A percentile compares a stretch with the other conserved stretches of the same genome.
Evolutionary conservation across 2,329 filamentous ascomycete species (phyloP).

Genomic region (Drechslera avenae): DNA sequence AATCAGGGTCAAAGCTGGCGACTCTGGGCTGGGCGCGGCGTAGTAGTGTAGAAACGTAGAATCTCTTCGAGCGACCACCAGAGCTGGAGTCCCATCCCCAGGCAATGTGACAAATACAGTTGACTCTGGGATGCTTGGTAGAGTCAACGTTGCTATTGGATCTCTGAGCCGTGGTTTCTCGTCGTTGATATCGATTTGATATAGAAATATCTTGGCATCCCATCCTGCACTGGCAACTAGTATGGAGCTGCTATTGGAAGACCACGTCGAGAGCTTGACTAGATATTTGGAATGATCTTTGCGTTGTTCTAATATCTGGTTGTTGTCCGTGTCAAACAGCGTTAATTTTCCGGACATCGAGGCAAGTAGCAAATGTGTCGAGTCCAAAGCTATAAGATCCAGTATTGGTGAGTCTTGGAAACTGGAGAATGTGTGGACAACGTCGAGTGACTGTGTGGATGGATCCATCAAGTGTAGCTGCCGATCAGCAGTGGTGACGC

Average conservation of each 20-base stretch:
- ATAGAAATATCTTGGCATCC: constrained; percentile 63
- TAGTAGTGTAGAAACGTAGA: constrained; percentile 66
- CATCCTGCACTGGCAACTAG: constrained; percentile 64
- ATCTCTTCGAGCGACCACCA: constrained; percentile 62
- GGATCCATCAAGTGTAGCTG: constrained; percentile 55
- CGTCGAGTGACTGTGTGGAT: constrained; percentile 34
- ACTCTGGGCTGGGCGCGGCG: constrained; percentile 32
- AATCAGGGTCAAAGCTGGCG: constrained; percentile 44
- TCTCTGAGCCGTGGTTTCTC: constrained; percentile 40
- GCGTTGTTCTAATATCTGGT: constrained; percentile 53
- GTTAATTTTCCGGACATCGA: constrained; percentile 65
- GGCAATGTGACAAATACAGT: constrained; percentile 59
- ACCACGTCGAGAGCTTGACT: constrained; percentile 56
- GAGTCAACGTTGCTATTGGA: constrained; percentile 50
- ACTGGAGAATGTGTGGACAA: constrained; percentile 46
- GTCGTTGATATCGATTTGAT: constrained; percentile 45
- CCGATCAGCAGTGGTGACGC: constrained; percentile 47
- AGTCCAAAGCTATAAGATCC: constrained; percentile 53
- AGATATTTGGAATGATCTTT: constrained; percentile 65
- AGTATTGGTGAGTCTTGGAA: constrained; percentile 61
- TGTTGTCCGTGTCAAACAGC: constrained; percentile 51
- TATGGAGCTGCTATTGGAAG: constrained; percentile 35
- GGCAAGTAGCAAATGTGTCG: constrained; percentile 57
- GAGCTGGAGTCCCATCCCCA: constrained; percentile 52
- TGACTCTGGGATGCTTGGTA: constrained; percentile 63